Evolutionary conservation across 805 yeast genomes (phyloP), one percentile per base, ranked within the genome.

Genomic region (Yamadazyma sp.): DNA sequence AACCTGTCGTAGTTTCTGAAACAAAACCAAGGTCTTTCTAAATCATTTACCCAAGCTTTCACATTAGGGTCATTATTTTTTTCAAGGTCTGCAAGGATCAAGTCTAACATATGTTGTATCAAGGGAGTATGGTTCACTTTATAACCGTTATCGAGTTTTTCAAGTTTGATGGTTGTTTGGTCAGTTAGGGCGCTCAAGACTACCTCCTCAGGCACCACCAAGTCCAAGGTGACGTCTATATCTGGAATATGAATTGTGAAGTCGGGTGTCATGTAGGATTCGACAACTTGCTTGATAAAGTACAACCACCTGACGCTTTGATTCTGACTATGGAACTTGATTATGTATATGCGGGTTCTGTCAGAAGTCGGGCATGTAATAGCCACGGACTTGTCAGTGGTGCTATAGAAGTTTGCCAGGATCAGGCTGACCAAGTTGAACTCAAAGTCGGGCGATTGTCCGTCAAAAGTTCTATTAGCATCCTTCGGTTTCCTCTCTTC

Each of bases 1-100:
- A 89, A 53, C 29, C 90, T 63, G 57, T 89, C 96, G 54, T 82
- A 85, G 37, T 75, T 65, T 42, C 78, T 78, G 70, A 80, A 48
- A 74, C 81, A 53, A 73, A 70, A 40, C 84, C 84, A 53, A 54
- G 67, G 44, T 54, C 57, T 22, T 43, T 49, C 11, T 35, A 48
- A 60, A 44, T 51, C 58, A 45, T 35, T 22, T 10, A 32, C 55
- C 58, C 46, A 63, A 26, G 14, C 24, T 13, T 24, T 19, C 22
- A 44, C 34, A 12, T 17, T 13, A 4, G 31, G 14, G n/a, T 27
- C 30, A 2, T 14, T 16, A 30, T 27, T 19, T 15, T 27, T 14
- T 3, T 48, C 39, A 22, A 77, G 46, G 24, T 65, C 62, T 1
- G 49, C 41, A 12, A 63, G 46, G 1, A 81, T 52, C 11, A 56